Evolutionary conservation across 2,329 filamentous ascomycete genomes (phyloP).

Genomic region (Rosellinia necatrix): DNA sequence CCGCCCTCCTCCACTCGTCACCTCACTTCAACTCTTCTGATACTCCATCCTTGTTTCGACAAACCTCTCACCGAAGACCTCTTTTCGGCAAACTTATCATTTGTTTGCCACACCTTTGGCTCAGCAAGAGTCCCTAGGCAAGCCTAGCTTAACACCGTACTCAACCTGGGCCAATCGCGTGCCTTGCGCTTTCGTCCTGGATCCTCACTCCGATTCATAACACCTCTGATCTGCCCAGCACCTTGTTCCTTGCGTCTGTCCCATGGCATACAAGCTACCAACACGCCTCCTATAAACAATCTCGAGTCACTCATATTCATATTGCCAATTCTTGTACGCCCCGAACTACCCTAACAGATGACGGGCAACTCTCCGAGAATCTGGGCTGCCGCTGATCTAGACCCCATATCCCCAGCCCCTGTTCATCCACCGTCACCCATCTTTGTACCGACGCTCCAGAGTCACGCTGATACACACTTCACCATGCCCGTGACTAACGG

Average conservation of each 20-base stretch:
- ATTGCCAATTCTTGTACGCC: neutral
- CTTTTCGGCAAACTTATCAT: no score
- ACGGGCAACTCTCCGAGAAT: slow-evolving; percentile 52
- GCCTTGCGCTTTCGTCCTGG: no score
- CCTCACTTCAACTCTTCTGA: no score
- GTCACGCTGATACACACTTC: slow-evolving; percentile 56
- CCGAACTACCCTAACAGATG: slow-evolving; percentile 44
- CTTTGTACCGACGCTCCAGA: slow-evolving; percentile 56
- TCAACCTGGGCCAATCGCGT: no score
- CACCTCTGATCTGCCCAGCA: no score
- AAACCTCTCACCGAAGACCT: no score
- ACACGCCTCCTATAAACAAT: neutral
- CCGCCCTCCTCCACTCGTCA: no score
- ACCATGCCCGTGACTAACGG: slow-evolving; percentile 44
- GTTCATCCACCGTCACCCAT: slow-evolving; percentile 52
- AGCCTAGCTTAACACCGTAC: no score
- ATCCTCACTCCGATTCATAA: no score
- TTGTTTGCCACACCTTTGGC: no score
- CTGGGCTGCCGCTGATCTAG: slow-evolving; percentile 58
- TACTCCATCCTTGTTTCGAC: no score
- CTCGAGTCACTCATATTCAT: neutral
- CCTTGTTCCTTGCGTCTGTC: neutral
- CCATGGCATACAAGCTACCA: neutral
- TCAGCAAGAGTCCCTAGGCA: no score
- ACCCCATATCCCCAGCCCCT: slow-evolving; percentile 55